A percentile compares a stretch with the other conserved stretches of the same genome.
phyloP scores from a whole-genome alignment of 1,284 basidiomycete species.

The Coniferiporia sulphurascens region DNA sequence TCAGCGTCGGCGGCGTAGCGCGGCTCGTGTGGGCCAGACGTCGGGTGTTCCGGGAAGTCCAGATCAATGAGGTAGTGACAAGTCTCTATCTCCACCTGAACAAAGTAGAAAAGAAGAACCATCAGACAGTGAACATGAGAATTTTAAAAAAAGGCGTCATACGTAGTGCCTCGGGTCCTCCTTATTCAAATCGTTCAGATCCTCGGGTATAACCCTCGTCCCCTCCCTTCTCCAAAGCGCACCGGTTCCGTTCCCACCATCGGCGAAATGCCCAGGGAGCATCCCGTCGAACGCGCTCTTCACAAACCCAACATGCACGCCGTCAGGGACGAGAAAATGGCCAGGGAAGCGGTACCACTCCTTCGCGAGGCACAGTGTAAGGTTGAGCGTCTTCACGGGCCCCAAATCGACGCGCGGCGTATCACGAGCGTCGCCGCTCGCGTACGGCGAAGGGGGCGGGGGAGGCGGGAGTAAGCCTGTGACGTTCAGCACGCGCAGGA shows the following conservation, averaged over 20 bases:
- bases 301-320: constrained; percentile 77
- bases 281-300: constrained; percentile 88
- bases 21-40: constrained; percentile 61
- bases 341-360: constrained; percentile 97
- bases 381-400: constrained; percentile 63
- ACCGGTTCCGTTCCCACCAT: constrained; percentile 26
- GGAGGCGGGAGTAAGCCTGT: constrained; percentile 54
- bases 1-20: constrained; percentile 60
- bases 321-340: constrained; percentile 84
- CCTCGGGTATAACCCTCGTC: constrained; percentile 57
- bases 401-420: constrained; percentile 63
- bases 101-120: background rate
- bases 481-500: constrained; percentile 76
- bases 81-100: constrained; percentile 61
- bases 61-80: constrained; percentile 90
- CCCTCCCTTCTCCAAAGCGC: constrained; percentile 58
- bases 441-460: constrained; percentile 34
- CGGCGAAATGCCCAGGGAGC: constrained; percentile 78
- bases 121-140: background rate
- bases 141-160: constrained; percentile 30
- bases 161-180: constrained; percentile 83
- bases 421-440: constrained; percentile 41
- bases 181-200: constrained; percentile 86
- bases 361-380: constrained; percentile 86
- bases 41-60: constrained; percentile 68